These are phyloP conservation scores for Camelina laxa DNA, from an alignment of 345 rosid genomes.

Conservation along the genomic window DNA sequence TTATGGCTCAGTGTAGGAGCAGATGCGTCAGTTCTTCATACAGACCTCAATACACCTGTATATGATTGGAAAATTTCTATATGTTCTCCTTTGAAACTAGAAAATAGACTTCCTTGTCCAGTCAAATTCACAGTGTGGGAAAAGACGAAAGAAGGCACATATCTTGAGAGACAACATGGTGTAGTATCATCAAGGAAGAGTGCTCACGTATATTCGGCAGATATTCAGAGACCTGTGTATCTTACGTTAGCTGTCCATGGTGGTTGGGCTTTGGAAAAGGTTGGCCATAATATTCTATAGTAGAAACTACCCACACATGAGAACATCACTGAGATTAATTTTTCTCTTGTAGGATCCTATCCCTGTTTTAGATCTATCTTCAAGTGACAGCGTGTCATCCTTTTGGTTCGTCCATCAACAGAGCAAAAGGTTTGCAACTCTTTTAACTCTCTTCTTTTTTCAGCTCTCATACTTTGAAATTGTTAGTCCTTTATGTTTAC, in stretches of 20 bases:
- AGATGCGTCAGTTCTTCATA: conserved; percentile 89
- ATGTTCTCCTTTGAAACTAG: conserved; percentile 86
- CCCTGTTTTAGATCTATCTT: conserved; percentile 78
- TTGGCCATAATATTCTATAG: conserved; percentile 39
- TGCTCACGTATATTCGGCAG: conserved; percentile 73
- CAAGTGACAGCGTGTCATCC: conserved; percentile 71
- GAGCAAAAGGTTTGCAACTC: conserved; percentile 77
- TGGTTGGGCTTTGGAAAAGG: conserved; percentile 96
- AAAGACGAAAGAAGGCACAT: conserved; percentile 72
- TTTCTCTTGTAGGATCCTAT: conserved; percentile 70
- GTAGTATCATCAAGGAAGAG: conserved; percentile 62
- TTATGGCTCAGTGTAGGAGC: conserved; percentile 90
- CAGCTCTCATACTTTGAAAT: conserved; percentile 15
- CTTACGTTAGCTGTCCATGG: conserved; percentile 79
- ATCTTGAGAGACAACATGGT: conserved; percentile 69
- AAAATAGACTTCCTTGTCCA: conserved; percentile 91
- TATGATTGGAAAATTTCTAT: conserved; percentile 96
- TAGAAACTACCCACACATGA: conserved; percentile 18
- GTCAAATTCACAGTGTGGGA: conserved; percentile 92
- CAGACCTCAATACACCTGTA: conserved; percentile 89
- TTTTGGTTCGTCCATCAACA: conserved; percentile 96
- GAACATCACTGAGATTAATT: conserved; percentile 8
- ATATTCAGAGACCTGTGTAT: conserved; percentile 74
- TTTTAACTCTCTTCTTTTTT: background rate
- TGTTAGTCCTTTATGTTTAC: conserved; percentile 24